A percentile compares a stretch with the other conserved stretches of the same genome.
Conservation (phyloP, 73 alveolate genomes). For the Paramecium sonneborni region DNA sequence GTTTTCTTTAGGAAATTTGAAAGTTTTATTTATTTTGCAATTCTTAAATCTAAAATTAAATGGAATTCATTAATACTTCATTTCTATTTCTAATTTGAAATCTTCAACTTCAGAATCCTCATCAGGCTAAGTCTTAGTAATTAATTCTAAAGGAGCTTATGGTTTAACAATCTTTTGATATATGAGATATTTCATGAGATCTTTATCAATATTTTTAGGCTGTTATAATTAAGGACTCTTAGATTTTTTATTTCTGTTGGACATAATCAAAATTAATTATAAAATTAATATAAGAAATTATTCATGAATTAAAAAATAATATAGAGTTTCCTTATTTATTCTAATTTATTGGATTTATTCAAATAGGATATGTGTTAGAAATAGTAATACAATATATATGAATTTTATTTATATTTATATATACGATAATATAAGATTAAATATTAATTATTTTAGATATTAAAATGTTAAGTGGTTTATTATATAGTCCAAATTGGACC, state of each 20-base stretch:
- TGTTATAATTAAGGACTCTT: conserved; percentile 26
- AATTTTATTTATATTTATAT: no score
- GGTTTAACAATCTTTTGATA: conserved; percentile 35
- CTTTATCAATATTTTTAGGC: conserved; percentile 13
- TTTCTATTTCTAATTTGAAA: conserved; percentile 36
- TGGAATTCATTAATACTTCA: not conserved
- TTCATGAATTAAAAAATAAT: not conserved
- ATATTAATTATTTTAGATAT: not conserved
- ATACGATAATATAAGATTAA: not conserved
- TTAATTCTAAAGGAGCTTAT: conserved; percentile 8
- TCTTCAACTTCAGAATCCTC: conserved; percentile 61
- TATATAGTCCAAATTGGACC: conserved; percentile 35
- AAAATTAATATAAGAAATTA: not conserved
- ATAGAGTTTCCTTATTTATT: not conserved
- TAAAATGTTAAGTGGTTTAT: not conserved
- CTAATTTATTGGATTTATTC: no score
- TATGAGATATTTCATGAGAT: conserved; percentile 41
- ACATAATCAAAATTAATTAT: conserved; percentile 26
- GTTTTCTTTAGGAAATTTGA: conserved; percentile 30
- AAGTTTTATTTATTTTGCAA: conserved; percentile 10
- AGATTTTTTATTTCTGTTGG: conserved; percentile 58
- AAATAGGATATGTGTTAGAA: no score
- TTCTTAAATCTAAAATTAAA: not conserved
- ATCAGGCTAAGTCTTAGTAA: conserved; percentile 47
- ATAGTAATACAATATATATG: no score